A percentile compares a stretch with the other conserved stretches of the same genome.
phyloP scores from a whole-genome alignment of 257 asterid genomes.

The Gentiana macrophylla region DNA sequence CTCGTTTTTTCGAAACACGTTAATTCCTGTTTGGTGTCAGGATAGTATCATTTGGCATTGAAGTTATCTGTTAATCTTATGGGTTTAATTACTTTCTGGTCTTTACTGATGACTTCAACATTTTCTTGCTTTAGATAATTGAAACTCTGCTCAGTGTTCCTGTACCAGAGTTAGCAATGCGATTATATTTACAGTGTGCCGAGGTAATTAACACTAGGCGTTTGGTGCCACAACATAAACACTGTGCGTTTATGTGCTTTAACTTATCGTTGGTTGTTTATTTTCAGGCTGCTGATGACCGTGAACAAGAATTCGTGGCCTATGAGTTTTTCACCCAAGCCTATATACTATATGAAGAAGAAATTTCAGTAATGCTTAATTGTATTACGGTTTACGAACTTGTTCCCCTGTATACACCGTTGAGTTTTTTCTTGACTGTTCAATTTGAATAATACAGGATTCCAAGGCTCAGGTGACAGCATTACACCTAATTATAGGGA shows the following conservation, averaged over 20 bases:
- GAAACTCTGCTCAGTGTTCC: conserved; percentile 79
- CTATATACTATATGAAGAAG: conserved; percentile 93
- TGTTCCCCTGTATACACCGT: background rate
- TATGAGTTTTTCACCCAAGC: conserved; percentile 98
- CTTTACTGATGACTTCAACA: background rate
- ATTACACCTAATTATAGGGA: conserved; percentile 83
- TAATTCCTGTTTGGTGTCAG: background rate
- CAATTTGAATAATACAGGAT: conserved; percentile 44
- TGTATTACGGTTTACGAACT: background rate
- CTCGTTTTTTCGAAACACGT: background rate
- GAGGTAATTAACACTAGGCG: conserved; percentile 45
- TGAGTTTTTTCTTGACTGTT: conserved; percentile 8
- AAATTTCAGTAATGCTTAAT: conserved; percentile 62
- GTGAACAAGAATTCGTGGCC: conserved; percentile 95
- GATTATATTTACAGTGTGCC: conserved; percentile 86
- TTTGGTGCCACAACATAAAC: conserved; percentile 6
- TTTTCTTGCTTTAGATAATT: conserved; percentile 48
- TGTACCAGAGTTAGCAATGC: conserved; percentile 80
- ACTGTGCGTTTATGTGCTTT: conserved; percentile 11
- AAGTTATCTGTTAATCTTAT: background rate
- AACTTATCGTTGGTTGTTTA: conserved; percentile 15
- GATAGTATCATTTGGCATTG: background rate
- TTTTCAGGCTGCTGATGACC: conserved; percentile 92
- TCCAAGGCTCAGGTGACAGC: conserved; percentile 91
- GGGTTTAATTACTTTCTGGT: background rate